Base-by-base conservation (phyloP, 2,329 filamentous ascomycete species). In the Fusarium siculi region DNA sequence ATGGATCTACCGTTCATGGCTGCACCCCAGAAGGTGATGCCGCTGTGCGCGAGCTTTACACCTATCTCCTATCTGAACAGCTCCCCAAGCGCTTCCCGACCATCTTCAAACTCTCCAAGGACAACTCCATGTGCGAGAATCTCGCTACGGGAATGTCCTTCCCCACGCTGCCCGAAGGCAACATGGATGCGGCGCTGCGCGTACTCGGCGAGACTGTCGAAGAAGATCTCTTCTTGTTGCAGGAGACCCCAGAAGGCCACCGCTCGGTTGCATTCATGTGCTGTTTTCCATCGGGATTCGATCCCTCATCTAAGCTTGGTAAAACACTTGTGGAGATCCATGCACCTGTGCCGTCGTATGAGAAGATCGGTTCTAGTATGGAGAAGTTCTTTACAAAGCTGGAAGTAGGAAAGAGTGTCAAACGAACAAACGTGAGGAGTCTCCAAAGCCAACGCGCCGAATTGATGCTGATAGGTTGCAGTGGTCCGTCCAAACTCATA, bases 361-460 rank as follows among this genome's bases (percentile, higher is more conserved):
- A 87, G 21, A 88, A 86, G 79, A 88, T 90, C 34, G 87, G 84
- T 0, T 74, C 80, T 0, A 89, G 87, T 66, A 88, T 90, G 87
- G 87, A 90, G 77, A 81, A 83, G 10, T 88, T 86, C 76, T 89
- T 90, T 68, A 73, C 76, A 6, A 83, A 82, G 53, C 57, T 89
- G 1, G 81, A 85, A 47, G 84, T 84, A 2, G 87, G 87, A 1
- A 87, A 83, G 76, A 82, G 80, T 52, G 85, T 85, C 4, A 87
- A 86, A 76, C 78, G 88, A n/a, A 78, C 84, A 9, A 89, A 89
- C 39, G 87, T 87, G 70, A 60, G 52, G 25, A 30, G 18, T 32
- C 23, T 23, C 6, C 19, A 1, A 37, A 14, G 4, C 9, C 4
- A n/a, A 4, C 6, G 9, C 4, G 16, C 21, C 4, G 14, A 3